Evolutionary conservation across 805 yeast genomes (phyloP).

Genomic region (Blastobotrys muscicola): DNA sequence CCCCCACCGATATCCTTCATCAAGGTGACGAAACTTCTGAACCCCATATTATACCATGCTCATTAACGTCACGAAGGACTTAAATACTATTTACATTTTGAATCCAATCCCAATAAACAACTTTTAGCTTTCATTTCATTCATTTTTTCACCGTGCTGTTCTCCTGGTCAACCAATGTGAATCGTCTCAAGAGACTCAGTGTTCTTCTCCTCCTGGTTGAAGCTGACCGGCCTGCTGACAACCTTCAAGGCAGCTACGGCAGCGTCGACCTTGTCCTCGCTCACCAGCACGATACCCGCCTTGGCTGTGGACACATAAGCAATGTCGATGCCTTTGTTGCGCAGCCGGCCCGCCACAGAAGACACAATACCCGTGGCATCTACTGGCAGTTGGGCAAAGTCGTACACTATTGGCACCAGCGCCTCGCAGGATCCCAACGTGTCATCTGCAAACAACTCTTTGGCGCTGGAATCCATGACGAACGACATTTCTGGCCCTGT

Average conservation of each 20-base stretch:
- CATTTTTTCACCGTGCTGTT: too few relatives aligned
- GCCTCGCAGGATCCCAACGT: conserved; percentile 48
- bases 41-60: too few relatives aligned
- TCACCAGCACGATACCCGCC: conserved; percentile 51
- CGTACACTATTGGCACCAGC: conserved; percentile 47
- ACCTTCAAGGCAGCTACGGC: conserved; percentile 20
- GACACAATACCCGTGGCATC: conserved; percentile 61
- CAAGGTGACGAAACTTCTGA: too few relatives aligned
- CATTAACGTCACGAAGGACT: too few relatives aligned
- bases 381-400: conserved; percentile 43
- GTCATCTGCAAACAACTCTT: conserved; percentile 37
- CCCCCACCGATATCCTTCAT: too few relatives aligned
- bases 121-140: too few relatives aligned
- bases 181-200: neutral
- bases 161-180: neutral
- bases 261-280: conserved; percentile 37
- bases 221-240: neutral
- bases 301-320: conserved; percentile 52
- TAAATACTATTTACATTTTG: too few relatives aligned
- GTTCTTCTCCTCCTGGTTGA: conserved; percentile 1
- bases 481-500: conserved; percentile 22
- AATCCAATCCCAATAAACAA: too few relatives aligned
- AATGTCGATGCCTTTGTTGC: conserved; percentile 21
- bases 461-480: conserved; percentile 17
- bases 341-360: conserved; percentile 46